phyloP scores from a whole-genome alignment of 139 green algal genomes.

The Asterochloris sp. region DNA sequence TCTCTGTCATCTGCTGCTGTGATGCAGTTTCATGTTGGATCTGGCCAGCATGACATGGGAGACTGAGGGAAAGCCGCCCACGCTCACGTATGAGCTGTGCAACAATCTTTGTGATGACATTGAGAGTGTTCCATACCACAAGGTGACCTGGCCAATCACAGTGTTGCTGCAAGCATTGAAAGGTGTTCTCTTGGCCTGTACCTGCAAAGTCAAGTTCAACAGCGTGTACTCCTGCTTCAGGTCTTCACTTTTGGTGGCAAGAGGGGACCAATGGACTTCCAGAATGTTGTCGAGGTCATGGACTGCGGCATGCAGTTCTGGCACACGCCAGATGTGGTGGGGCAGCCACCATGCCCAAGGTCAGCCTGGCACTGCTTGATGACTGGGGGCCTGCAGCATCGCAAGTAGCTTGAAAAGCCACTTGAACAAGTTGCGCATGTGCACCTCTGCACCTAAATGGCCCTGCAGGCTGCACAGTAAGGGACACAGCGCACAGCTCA shows the following conservation, averaged over 20 bases:
- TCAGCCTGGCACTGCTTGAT: not conserved
- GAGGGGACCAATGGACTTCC: constrained; percentile 73
- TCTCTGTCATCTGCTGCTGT: too few relatives aligned
- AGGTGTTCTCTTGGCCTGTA: too few relatives aligned
- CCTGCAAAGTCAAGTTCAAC: too few relatives aligned
- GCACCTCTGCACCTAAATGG: not conserved
- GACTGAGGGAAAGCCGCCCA: constrained; percentile 33
- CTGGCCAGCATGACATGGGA: constrained; percentile 67
- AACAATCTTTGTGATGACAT: constrained; percentile 72
- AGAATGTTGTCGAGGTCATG: constrained; percentile 74
- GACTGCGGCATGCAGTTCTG: constrained; percentile 72
- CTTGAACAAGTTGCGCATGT: too few relatives aligned
- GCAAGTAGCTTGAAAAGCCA: too few relatives aligned
- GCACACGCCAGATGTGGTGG: constrained; percentile 30
- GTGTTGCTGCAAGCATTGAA: too few relatives aligned
- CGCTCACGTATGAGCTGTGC: constrained; percentile 51
- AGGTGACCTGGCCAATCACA: constrained; percentile 34
- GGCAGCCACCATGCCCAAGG: constrained; percentile 22
- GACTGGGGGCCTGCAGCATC: too few relatives aligned
- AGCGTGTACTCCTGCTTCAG: too few relatives aligned
- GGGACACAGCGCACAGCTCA: not conserved
- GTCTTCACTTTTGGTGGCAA: constrained; percentile 79
- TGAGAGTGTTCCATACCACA: constrained; percentile 83
- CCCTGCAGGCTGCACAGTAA: not conserved
- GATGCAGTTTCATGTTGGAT: constrained; percentile 58